These are phyloP conservation scores for Talaromyces proteolyticus DNA, from an alignment of 495 filamentous ascomycete genomes.

Conservation along the genomic window DNA sequence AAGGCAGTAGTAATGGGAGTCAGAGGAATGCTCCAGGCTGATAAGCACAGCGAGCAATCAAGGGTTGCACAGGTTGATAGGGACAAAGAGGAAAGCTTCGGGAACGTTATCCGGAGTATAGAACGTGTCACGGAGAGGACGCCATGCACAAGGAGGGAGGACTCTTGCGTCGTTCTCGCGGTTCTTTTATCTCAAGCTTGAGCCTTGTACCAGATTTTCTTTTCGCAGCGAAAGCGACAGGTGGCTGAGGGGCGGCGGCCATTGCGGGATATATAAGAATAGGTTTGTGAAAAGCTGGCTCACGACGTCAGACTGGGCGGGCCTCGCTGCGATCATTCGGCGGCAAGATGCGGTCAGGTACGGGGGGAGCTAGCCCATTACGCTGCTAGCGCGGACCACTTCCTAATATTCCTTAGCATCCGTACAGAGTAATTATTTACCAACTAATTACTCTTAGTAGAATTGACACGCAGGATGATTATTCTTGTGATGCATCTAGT, in stretches of 20 bases:
- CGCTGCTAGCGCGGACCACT: background rate
- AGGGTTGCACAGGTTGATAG: background rate
- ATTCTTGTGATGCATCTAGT: too few species aligned
- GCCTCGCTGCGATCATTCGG: constrained; percentile 2
- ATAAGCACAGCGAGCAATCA: background rate
- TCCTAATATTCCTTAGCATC: too few species aligned
- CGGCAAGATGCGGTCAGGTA: constrained; percentile 9
- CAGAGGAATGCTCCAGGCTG: background rate
- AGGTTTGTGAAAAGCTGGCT: too few species aligned
- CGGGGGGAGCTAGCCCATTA: background rate
- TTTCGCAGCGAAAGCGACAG: too few species aligned
- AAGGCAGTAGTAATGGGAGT: background rate
- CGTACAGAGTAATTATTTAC: too few species aligned
- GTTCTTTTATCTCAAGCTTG: too few species aligned
- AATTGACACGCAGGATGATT: too few species aligned
- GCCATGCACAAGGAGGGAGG: constrained; percentile 4
- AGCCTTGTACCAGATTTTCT: too few species aligned
- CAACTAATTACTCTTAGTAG: too few species aligned
- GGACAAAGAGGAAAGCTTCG: constrained; percentile 1
- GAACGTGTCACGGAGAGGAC: constrained; percentile 1
- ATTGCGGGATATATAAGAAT: constrained; percentile 4
- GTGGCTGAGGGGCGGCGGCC: too few species aligned
- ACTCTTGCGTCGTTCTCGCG: too few species aligned
- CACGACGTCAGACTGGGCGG: background rate
- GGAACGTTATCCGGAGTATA: constrained; percentile 5